Conservation (phyloP, 306 rosid species). For the Astragalus membranaceus region DNA sequence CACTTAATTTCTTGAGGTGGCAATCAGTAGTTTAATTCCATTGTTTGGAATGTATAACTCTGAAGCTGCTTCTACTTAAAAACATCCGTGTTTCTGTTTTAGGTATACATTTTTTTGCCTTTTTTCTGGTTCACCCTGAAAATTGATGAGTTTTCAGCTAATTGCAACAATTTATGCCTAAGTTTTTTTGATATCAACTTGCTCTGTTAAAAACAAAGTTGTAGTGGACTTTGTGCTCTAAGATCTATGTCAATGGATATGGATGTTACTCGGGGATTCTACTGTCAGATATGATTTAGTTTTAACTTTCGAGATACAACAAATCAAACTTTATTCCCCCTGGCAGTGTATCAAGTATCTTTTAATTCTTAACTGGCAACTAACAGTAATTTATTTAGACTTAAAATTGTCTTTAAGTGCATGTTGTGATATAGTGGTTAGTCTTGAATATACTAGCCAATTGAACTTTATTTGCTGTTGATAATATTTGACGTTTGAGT, state of each 20-base stretch:
- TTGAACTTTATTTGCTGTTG: not conserved
- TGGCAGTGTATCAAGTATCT: conserved; percentile 1
- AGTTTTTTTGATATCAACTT: not conserved
- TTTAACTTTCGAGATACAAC: not conserved
- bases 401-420: not conserved
- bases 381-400: not conserved
- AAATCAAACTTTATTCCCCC: not conserved
- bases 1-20: not conserved
- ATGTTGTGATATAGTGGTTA: not conserved
- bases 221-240: not conserved
- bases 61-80: conserved; percentile 12
- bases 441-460: not conserved
- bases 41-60: not conserved
- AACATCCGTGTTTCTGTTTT: conserved; percentile 4
- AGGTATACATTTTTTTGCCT: not conserved
- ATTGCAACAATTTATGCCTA: not conserved
- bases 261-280: conserved; percentile 2
- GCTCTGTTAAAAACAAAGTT: not conserved
- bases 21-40: not conserved
- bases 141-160: not conserved
- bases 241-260: not conserved
- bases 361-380: not conserved
- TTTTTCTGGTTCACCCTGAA: conserved; percentile 1
- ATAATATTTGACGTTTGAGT: not conserved
- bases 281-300: not conserved